A percentile compares a stretch with the other conserved stretches of the same genome.
Conservation (phyloP, 352 stramenopile species). For the Phytophthora podocarpi region DNA sequence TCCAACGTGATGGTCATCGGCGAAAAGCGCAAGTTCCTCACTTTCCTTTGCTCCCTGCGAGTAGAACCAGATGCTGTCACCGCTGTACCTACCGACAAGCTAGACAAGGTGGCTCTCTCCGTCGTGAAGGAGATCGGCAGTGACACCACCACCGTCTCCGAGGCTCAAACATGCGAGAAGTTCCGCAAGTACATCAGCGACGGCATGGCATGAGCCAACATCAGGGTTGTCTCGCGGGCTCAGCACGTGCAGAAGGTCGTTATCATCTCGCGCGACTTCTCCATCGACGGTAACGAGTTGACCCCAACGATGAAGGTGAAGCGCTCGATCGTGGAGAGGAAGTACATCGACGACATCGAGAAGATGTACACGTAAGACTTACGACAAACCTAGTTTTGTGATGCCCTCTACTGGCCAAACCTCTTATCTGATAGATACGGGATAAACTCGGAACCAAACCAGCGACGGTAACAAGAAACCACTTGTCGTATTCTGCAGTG, state of each 20-base stretch:
- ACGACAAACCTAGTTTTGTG: too few relatives aligned
- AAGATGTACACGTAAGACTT: too few relatives aligned
- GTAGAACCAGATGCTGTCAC: slow-evolving; percentile 63
- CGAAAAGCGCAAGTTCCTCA: slow-evolving; percentile 91
- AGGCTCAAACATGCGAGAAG: slow-evolving; percentile 63
- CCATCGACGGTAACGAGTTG: slow-evolving; percentile 82
- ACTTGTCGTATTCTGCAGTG: too few relatives aligned
- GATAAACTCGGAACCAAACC: too few relatives aligned
- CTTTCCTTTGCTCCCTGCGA: slow-evolving; percentile 82
- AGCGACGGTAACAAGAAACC: too few relatives aligned
- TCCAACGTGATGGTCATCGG: slow-evolving; percentile 91
- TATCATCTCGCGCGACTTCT: slow-evolving; percentile 76
- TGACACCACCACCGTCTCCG: slow-evolving; percentile 63
- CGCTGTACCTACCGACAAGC: slow-evolving; percentile 58
- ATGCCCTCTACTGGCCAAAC: too few relatives aligned
- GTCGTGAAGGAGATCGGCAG: slow-evolving; percentile 63
- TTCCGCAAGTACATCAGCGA: slow-evolving; percentile 77
- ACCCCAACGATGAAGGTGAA: slow-evolving; percentile 95
- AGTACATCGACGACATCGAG: slow-evolving; percentile 88
- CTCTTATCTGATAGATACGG: too few relatives aligned
- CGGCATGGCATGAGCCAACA: slow-evolving; percentile 64
- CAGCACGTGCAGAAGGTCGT: slow-evolving; percentile 80
- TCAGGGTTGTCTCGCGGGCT: slow-evolving; percentile 46
- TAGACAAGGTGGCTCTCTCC: slow-evolving; percentile 71
- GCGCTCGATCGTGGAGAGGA: slow-evolving; percentile 82